These are phyloP conservation scores for Geotrichum cucujoidarum DNA, from an alignment of 1,139 yeast species.

Conservation along the genomic window DNA sequence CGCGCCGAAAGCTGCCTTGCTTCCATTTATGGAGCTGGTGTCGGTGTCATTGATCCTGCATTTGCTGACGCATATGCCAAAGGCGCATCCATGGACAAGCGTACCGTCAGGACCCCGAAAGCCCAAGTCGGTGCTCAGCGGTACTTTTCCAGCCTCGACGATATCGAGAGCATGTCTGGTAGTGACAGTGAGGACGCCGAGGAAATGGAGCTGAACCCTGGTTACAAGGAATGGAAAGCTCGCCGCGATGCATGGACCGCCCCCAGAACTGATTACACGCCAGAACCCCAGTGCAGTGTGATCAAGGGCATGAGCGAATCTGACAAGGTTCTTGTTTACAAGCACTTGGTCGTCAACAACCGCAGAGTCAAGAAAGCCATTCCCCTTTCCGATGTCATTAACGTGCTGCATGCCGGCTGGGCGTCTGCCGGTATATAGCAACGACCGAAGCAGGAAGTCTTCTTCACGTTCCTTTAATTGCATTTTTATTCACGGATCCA, in stretches of 20 bases:
- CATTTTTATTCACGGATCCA: too few species aligned
- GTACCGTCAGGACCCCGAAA: not conserved
- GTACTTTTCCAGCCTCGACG: not conserved
- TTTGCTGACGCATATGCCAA: not conserved
- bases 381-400: constrained; percentile 49
- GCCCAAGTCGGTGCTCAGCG: not conserved
- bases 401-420: constrained; percentile 59
- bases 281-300: not conserved
- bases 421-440: constrained; percentile 36
- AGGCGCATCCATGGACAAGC: not conserved
- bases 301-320: constrained; percentile 9
- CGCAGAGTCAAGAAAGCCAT: constrained; percentile 44
- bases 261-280: constrained; percentile 9
- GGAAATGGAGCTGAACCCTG: constrained; percentile 30
- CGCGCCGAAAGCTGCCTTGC: not conserved
- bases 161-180: not conserved
- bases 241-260: constrained; percentile 30
- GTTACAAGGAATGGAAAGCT: constrained; percentile 31
- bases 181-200: constrained; percentile 20
- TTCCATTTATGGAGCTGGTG: not conserved
- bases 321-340: constrained; percentile 8
- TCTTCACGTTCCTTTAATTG: too few species aligned
- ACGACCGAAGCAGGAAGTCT: too few species aligned
- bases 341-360: constrained; percentile 5
- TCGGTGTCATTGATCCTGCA: not conserved